Percentiles rank a stretch among this genome's conserved stretches.
Evolutionary conservation across 768 basidiomycete species (phyloP).

Genomic region (Rhodosporidiobolus sp.): DNA sequence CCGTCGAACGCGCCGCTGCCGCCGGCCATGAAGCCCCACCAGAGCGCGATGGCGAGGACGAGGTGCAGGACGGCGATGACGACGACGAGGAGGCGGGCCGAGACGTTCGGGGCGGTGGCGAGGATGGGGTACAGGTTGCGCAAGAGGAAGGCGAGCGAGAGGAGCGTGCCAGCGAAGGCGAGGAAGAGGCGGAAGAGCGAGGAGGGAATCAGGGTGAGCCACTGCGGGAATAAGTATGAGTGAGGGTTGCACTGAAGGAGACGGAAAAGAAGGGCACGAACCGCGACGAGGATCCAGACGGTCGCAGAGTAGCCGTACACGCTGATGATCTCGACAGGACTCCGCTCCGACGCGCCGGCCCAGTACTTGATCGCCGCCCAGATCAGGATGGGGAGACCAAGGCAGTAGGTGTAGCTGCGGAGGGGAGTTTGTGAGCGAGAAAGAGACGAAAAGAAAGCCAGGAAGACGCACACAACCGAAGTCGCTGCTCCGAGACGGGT

Average conservation of each 20-base stretch:
- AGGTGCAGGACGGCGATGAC: constrained; percentile 71
- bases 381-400: constrained; percentile 73
- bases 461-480: constrained; percentile 57
- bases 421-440: background rate
- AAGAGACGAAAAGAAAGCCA: constrained; percentile 3
- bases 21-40: constrained; percentile 65
- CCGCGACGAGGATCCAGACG: constrained; percentile 80
- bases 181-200: constrained; percentile 47
- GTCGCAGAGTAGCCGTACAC: constrained; percentile 62
- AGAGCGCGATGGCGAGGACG: constrained; percentile 77
- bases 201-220: constrained; percentile 36
- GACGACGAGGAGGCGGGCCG: constrained; percentile 75
- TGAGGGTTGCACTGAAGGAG: background rate
- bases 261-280: constrained; percentile 53
- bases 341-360: constrained; percentile 84
- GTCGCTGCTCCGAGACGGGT: constrained; percentile 76
- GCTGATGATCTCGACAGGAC: constrained; percentile 63
- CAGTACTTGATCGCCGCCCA: constrained; percentile 79
- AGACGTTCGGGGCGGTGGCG: constrained; percentile 76
- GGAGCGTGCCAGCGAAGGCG: constrained; percentile 64
- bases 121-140: constrained; percentile 86
- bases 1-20: constrained; percentile 19
- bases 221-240: background rate
- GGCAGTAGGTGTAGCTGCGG: constrained; percentile 69
- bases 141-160: constrained; percentile 84